A percentile compares a stretch with the other conserved stretches of the same genome.
Conservation (phyloP, 2,329 filamentous ascomycete species). For the Aspergillaceae sp. region DNA sequence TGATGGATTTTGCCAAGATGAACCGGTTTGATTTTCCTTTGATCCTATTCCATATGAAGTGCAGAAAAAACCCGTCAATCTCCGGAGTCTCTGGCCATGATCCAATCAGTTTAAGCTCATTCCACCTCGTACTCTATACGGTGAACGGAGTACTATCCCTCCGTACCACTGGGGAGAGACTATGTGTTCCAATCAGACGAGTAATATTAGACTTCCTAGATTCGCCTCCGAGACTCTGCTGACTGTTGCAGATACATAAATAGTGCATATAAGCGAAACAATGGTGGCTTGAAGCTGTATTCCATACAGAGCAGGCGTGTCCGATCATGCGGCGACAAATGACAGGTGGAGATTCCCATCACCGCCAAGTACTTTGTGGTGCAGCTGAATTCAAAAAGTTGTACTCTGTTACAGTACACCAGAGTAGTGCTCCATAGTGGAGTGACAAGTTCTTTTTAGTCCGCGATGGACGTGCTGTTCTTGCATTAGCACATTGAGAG, state of each 20-base stretch:
- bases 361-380: slow-evolving; percentile 2
- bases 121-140: not conserved
- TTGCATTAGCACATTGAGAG: slow-evolving; percentile 13
- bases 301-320: not conserved
- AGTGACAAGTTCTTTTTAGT: not conserved
- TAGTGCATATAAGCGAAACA: not conserved
- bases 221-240: not conserved
- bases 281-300: not conserved
- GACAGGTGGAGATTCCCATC: not conserved
- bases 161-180: not conserved
- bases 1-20: too few species aligned
- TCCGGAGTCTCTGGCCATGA: too few species aligned
- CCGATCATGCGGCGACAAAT: not conserved
- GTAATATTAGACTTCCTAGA: not conserved
- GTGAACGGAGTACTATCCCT: not conserved
- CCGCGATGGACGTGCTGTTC: slow-evolving; percentile 2
- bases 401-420: too few species aligned
- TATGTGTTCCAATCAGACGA: not conserved
- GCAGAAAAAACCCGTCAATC: too few species aligned
- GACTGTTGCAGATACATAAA: not conserved
- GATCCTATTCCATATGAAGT: too few species aligned
- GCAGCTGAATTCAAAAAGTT: too few species aligned
- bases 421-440: not conserved
- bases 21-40: too few species aligned
- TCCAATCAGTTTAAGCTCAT: not conserved